Evolutionary conservation across 2,329 filamentous ascomycete species (phyloP).

Genomic region (Microdochium trichocladiopsis): DNA sequence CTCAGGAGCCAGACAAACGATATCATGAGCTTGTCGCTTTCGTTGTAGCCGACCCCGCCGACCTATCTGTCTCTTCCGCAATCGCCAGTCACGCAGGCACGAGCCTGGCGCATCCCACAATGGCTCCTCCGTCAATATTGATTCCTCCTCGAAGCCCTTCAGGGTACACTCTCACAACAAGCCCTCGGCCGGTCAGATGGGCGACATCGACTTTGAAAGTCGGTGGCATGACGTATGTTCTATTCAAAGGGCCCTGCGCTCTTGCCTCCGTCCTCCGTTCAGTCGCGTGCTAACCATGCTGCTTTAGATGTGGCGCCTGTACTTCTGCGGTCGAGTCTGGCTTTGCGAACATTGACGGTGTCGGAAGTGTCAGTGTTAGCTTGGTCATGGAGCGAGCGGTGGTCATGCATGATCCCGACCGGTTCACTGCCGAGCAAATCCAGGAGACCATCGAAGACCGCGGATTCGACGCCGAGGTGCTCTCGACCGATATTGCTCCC

Average conservation of each 20-base stretch:
- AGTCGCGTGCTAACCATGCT: constrained; percentile 17
- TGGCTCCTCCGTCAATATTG: constrained; percentile 44
- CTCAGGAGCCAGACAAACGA: neutral
- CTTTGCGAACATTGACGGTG: constrained; percentile 74
- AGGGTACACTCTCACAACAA: constrained; percentile 20
- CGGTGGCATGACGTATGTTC: constrained; percentile 67
- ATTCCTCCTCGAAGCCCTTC: constrained; percentile 32
- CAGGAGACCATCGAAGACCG: constrained; percentile 84
- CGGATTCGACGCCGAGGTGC: constrained; percentile 84
- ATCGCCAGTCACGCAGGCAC: neutral
- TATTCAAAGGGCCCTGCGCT: too few relatives aligned
- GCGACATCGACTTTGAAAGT: constrained; percentile 88
- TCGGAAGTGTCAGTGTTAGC: constrained; percentile 83
- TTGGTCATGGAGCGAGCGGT: constrained; percentile 96
- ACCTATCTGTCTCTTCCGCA: neutral
- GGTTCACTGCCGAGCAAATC: constrained; percentile 67
- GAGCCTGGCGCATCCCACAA: constrained; percentile 14
- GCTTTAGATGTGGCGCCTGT: constrained; percentile 76
- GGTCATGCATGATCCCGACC: constrained; percentile 74
- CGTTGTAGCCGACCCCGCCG: neutral
- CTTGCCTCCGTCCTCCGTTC: neutral
- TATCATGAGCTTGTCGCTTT: neutral
- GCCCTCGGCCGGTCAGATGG: constrained; percentile 43
- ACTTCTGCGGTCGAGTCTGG: constrained; percentile 92
- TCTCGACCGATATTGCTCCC: constrained; percentile 67